phyloP scores from a whole-genome alignment of 2,329 filamentous ascomycete species.

The Sporothrix phasma region DNA sequence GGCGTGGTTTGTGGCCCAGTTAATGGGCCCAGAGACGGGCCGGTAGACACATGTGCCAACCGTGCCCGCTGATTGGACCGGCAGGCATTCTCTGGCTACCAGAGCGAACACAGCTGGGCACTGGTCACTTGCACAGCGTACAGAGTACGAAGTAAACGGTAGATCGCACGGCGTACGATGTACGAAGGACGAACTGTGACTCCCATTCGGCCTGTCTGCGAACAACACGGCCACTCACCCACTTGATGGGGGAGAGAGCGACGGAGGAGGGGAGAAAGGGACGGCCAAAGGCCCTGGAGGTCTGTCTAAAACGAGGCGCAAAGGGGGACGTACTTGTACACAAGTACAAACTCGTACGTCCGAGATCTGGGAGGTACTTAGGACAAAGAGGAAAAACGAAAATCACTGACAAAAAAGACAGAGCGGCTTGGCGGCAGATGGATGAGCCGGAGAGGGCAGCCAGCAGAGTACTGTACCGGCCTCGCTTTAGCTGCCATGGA shows the following conservation, averaged over 20 bases:
- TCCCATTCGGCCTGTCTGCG: neutral
- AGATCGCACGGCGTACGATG: neutral
- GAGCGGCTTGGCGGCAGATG: neutral
- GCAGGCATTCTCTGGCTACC: neutral
- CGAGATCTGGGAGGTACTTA: neutral
- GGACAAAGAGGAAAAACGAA: conserved; percentile 3
- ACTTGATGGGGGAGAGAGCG: neutral
- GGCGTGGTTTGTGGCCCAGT: neutral
- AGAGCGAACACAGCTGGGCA: neutral
- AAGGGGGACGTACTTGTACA: neutral
- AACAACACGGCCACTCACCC: neutral
- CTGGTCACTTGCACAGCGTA: neutral
- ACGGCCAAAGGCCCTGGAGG: no score
- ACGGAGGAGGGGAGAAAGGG: neutral
- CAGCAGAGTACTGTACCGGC: neutral
- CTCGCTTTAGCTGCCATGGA: neutral
- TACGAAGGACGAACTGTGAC: no score
- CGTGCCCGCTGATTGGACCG: conserved; percentile 12
- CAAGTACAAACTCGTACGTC: neutral
- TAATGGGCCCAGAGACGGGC: neutral
- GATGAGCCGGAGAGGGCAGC: neutral
- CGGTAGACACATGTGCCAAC: conserved; percentile 11
- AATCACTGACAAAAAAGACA: neutral
- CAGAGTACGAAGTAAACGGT: neutral
- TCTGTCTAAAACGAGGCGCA: no score